phyloP scores from a whole-genome alignment of 2,329 filamentous ascomycete species.

The Botryotinia convoluta region DNA sequence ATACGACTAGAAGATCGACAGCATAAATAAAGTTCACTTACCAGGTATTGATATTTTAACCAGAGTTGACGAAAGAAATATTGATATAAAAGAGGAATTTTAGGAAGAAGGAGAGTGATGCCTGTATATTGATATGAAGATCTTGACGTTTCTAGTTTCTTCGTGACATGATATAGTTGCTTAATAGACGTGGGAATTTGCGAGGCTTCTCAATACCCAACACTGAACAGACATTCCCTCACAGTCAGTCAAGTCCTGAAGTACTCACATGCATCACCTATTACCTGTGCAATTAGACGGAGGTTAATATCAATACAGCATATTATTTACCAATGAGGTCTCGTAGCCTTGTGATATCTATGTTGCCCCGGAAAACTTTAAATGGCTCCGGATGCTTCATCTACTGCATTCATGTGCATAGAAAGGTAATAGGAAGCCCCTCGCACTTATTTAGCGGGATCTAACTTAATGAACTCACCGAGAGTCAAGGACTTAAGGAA shows the following conservation, averaged over 20 bases:
- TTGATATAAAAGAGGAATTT: background rate
- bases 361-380: constrained; percentile 8
- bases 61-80: background rate
- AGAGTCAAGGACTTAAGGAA: background rate
- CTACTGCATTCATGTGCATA: constrained; percentile 8
- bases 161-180: background rate
- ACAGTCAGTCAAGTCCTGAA: background rate
- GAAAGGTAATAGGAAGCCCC: constrained; percentile 8
- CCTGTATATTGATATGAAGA: background rate
- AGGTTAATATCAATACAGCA: background rate
- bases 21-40: background rate
- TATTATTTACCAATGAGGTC: background rate
- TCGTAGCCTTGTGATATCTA: background rate
- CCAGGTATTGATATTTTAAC: background rate
- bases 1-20: background rate
- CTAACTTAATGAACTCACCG: constrained; percentile 21
- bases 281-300: background rate
- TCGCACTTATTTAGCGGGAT: background rate
- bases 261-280: background rate
- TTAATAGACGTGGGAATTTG: background rate
- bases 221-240: background rate
- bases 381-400: background rate
- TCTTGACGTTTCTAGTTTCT: background rate
- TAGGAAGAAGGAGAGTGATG: background rate
- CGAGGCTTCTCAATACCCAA: constrained; percentile 4